Evolutionary conservation across 228 moss, liverwort and hornwort genomes (phyloP).

Genomic region (Sphagnum magellanicum): DNA sequence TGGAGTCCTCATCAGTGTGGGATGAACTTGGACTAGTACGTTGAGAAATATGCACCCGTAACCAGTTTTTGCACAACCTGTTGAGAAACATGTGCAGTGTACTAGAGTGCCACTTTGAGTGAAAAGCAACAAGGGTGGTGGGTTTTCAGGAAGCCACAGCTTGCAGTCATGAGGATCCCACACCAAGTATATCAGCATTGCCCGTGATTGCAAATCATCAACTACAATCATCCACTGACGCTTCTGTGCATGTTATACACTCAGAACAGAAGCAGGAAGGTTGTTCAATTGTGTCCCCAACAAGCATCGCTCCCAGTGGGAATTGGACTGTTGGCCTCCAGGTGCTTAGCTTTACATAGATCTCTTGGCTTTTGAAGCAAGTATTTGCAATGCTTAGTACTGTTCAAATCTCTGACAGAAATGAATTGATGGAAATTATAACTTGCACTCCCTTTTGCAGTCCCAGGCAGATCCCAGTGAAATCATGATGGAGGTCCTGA

Average conservation of each 20-base stretch:
- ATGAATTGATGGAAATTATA: no score
- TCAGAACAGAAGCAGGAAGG: constrained; percentile 6
- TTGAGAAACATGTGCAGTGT: no score
- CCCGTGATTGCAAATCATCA: constrained; percentile 19
- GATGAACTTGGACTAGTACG: background rate
- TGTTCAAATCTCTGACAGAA: no score
- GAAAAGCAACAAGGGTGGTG: constrained; percentile 23
- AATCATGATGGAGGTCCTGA: constrained; percentile 82
- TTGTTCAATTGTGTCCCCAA: constrained; percentile 10
- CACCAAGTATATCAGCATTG: constrained; percentile 3
- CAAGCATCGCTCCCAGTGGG: constrained; percentile 19
- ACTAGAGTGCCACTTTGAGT: constrained; percentile 1
- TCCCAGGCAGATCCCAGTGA: constrained; percentile 65
- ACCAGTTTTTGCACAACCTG: no score
- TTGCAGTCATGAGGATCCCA: constrained; percentile 13
- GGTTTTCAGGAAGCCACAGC: constrained; percentile 26
- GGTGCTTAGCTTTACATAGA: constrained; percentile 19
- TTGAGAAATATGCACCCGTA: no score
- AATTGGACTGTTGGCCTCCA: constrained; percentile 76
- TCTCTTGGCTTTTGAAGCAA: no score
- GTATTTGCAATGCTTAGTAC: no score
- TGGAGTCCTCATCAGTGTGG: background rate
- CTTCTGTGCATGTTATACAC: constrained; percentile 3
- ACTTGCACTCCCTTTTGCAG: constrained; percentile 17
- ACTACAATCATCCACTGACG: constrained; percentile 9